Conservation (phyloP, 2,329 filamentous ascomycete species). For the Monosporascus sp. region DNA sequence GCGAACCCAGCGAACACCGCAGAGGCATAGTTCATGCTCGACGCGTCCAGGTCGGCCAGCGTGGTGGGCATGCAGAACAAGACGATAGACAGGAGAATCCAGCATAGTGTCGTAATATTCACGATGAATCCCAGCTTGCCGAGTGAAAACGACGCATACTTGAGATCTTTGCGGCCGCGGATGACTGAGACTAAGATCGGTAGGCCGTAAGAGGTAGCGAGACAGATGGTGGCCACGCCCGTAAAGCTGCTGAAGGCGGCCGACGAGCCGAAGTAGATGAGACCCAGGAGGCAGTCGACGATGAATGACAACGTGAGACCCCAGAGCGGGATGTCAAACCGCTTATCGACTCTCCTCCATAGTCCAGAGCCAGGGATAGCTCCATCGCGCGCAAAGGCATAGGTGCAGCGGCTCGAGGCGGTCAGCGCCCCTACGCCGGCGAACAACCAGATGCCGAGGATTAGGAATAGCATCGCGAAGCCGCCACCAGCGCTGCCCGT, state of each 20-base stretch:
- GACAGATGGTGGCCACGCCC: slow-evolving; percentile 72
- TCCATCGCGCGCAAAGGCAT: slow-evolving; percentile 70
- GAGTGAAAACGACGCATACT: slow-evolving; percentile 60
- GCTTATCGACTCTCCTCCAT: slow-evolving; percentile 60
- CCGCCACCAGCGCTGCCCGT: slow-evolving; percentile 69
- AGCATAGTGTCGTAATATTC: slow-evolving; percentile 62
- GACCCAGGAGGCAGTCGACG: slow-evolving; percentile 65
- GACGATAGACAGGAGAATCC: slow-evolving; percentile 65
- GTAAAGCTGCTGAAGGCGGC: slow-evolving; percentile 78
- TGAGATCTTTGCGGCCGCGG: slow-evolving; percentile 60
- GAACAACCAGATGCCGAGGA: slow-evolving; percentile 72
- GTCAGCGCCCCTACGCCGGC: slow-evolving; percentile 71
- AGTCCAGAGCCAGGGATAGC: slow-evolving; percentile 65
- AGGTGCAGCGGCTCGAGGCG: slow-evolving; percentile 68
- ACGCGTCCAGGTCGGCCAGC: slow-evolving; percentile 46
- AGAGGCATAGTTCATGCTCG: slow-evolving; percentile 61
- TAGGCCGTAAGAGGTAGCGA: slow-evolving; percentile 69
- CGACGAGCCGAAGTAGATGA: slow-evolving; percentile 74
- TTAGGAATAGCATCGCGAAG: slow-evolving; percentile 69
- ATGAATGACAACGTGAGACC: slow-evolving; percentile 62
- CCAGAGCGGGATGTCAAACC: slow-evolving; percentile 64
- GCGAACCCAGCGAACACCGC: slow-evolving; percentile 62
- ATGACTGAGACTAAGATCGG: slow-evolving; percentile 69
- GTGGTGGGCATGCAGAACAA: slow-evolving; percentile 72
- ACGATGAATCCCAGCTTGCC: slow-evolving; percentile 63